phyloP scores from a whole-genome alignment of 345 rosid genomes.

The Pistacia atlantica region DNA sequence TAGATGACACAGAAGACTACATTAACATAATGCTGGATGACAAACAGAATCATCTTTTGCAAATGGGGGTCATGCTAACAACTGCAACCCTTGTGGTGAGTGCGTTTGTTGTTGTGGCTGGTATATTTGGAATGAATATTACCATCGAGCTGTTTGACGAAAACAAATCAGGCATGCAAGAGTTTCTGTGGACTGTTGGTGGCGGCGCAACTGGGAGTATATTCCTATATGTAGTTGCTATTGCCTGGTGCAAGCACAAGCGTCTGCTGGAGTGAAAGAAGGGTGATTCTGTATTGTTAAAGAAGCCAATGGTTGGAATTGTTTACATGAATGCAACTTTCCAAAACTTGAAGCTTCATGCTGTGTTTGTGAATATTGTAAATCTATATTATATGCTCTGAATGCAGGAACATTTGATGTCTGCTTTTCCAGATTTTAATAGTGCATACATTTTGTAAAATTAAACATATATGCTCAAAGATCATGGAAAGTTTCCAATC shows the following conservation, averaged over 20 bases:
- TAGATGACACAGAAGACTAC: conserved; percentile 94
- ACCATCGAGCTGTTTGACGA: conserved; percentile 50
- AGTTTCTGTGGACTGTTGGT: conserved; percentile 72
- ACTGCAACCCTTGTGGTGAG: conserved; percentile 83
- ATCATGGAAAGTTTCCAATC: too few species aligned
- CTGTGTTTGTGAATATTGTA: neutral
- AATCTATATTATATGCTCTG: neutral
- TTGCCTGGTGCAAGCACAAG: conserved; percentile 87
- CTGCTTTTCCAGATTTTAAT: neutral
- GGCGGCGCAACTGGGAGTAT: conserved; percentile 64
- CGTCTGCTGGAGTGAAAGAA: conserved; percentile 57
- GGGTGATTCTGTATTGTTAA: neutral
- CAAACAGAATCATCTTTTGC: conserved; percentile 94
- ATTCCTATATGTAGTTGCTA: conserved; percentile 68
- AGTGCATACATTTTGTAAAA: too few species aligned
- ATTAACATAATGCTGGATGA: conserved; percentile 96
- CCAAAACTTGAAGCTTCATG: neutral
- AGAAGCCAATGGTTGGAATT: neutral
- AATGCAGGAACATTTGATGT: neutral
- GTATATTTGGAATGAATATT: conserved; percentile 83
- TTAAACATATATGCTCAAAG: too few species aligned
- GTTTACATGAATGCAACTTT: neutral
- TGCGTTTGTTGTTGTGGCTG: conserved; percentile 67
- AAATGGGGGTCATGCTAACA: conserved; percentile 93
- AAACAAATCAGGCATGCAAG: conserved; percentile 26